Conservation (phyloP, 192 early-diverging fungal genomes). For the Umbelopsis vinacea region DNA sequence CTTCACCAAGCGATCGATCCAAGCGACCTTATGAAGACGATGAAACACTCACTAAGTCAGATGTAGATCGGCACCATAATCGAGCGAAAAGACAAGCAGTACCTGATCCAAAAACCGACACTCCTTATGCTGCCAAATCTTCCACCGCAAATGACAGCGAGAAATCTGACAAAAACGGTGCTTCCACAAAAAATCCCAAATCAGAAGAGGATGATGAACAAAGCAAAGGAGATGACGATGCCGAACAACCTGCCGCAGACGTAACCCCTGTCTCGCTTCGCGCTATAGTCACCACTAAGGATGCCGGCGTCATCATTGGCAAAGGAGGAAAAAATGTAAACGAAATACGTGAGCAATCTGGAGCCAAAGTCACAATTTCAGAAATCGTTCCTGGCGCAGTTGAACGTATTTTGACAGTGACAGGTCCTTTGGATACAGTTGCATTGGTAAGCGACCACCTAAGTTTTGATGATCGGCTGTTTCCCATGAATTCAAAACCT, state of each 20-base stretch:
- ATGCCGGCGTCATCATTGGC: slow-evolving; percentile 89
- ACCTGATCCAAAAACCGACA: slow-evolving; percentile 41
- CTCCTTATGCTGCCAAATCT: slow-evolving; percentile 33
- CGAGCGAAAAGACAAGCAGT: slow-evolving; percentile 40
- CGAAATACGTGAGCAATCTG: slow-evolving; percentile 83
- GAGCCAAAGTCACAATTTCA: slow-evolving; percentile 89
- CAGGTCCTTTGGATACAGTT: slow-evolving; percentile 69
- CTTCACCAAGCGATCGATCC: slow-evolving; percentile 38
- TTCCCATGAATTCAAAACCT: background rate
- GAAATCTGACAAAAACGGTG: slow-evolving; percentile 8
- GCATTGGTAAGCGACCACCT: slow-evolving; percentile 54
- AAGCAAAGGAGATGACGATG: background rate
- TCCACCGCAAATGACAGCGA: background rate
- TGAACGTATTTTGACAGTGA: slow-evolving; percentile 75
- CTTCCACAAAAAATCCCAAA: background rate
- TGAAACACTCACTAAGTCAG: slow-evolving; percentile 12
- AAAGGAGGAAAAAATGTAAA: slow-evolving; percentile 91
- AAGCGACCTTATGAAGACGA: slow-evolving; percentile 41
- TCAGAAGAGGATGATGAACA: slow-evolving; percentile 27
- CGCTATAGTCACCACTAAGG: slow-evolving; percentile 68
- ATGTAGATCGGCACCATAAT: slow-evolving; percentile 32
- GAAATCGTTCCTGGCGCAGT: slow-evolving; percentile 81
- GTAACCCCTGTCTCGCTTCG: slow-evolving; percentile 47
- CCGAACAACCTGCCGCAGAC: background rate
- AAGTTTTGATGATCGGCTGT: background rate